Base-by-base conservation (phyloP, 1,139 yeast species). In the Sugiyamaella grinbergsii region DNA sequence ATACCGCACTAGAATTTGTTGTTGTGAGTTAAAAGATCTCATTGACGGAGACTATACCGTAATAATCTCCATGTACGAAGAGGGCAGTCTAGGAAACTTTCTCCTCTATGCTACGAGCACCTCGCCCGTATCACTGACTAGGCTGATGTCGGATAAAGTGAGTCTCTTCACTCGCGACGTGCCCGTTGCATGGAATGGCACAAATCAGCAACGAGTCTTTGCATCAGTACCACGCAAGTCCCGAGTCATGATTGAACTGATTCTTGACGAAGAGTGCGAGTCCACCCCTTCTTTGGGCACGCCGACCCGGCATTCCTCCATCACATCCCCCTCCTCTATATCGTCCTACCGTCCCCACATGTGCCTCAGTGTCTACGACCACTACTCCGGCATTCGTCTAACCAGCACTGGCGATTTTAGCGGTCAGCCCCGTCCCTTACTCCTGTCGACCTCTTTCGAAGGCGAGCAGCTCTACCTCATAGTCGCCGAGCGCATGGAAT, bases 351-450 rank as follows among this genome's bases (percentile, higher is more conserved):
- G 59, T 18, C 65, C 69, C 1, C 61, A 61, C 29, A 47, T 67
- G 32, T 56, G 71, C 22, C 58, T 69, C 16, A 65, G 65, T 33
- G 45, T 70, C 3, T 68, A 62, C 50, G 64, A 53, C 4, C 38
- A 39, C 10, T 18, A 24, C 6, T 22, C 45, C 10, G 43, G 44
- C 26, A 18, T 26, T 3, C 49, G 56, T 8, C 41, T 69, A 0
- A 62, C 64, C 34, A 62, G 73, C 10, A 74, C 73, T 53, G 72
- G 72, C 43, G 57, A 64, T 10, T 79, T 81, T 75, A 66, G 67
- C 43, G 74, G 74, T 54, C 64, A 42, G 6, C 26, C 28, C n/a
- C 20, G 24, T 10, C 48, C 49, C 5, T 34, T 51, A 7, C 8
- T 42, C 11, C 34, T 45, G 1, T 36, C 38, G 10, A 29, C 42